Evolutionary conservation across 768 basidiomycete genomes (phyloP).

Genomic region (Trametes punicea): DNA sequence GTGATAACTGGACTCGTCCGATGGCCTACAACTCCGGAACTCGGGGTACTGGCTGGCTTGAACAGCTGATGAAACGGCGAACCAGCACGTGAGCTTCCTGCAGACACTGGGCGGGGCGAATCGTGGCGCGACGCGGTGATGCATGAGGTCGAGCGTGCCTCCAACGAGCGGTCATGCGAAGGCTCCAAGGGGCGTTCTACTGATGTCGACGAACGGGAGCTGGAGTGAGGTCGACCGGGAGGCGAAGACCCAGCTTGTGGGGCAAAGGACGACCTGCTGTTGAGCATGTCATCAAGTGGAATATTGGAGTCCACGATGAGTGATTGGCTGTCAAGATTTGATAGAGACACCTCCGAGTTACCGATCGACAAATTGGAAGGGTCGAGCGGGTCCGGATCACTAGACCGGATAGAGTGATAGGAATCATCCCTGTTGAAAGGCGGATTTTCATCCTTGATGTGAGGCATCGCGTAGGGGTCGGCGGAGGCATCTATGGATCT

Average conservation of each 20-base stretch:
- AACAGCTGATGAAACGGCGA: slow-evolving; percentile 18
- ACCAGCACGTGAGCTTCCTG: slow-evolving; percentile 13
- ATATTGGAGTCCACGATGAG: slow-evolving; percentile 6
- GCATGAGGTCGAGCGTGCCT: slow-evolving; percentile 14
- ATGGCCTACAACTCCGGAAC: slow-evolving; percentile 23
- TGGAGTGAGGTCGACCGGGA: neutral
- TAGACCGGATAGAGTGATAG: slow-evolving; percentile 19
- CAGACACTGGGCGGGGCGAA: slow-evolving; percentile 17
- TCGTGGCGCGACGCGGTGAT: slow-evolving; percentile 15
- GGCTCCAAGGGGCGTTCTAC: slow-evolving; percentile 11
- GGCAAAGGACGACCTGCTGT: slow-evolving; percentile 4
- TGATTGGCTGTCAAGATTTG: slow-evolving; percentile 30
- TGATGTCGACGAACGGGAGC: neutral
- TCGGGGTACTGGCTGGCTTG: slow-evolving; percentile 22
- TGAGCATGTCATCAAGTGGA: slow-evolving; percentile 4
- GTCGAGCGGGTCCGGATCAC: slow-evolving; percentile 19
- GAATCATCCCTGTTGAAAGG: slow-evolving; percentile 27
- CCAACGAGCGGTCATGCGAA: slow-evolving; percentile 12
- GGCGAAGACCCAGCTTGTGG: slow-evolving; percentile 12
- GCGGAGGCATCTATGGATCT: neutral
- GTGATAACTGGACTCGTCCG: slow-evolving; percentile 44
- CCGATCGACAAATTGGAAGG: slow-evolving; percentile 29
- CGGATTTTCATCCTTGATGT: slow-evolving; percentile 26
- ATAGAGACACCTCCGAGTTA: slow-evolving; percentile 36
- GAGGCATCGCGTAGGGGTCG: slow-evolving; percentile 25